Base-by-base conservation (phyloP, 2,329 filamentous ascomycete species). In the Botrytis deweyae region DNA sequence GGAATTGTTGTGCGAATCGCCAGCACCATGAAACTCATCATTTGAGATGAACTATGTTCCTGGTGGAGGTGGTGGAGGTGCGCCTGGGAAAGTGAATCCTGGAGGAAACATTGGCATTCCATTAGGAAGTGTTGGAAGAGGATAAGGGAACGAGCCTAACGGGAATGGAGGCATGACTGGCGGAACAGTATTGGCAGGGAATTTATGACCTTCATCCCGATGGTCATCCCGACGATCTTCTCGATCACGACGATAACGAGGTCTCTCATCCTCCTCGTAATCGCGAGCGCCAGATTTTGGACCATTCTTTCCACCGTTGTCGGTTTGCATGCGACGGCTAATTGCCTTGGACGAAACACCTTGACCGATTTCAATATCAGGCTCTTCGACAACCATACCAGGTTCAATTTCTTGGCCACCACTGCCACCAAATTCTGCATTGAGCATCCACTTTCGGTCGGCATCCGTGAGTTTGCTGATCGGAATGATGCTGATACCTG, bases 281-380 rank as follows among this genome's bases (percentile, higher is more conserved):
- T 80, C 79, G 18, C 80, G 79, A 72, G n/a, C 52, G n/a, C 73
- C 79, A 33, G 89, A 91, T 79, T 90, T 90, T 70, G 89, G 89
- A 4, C 90, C 89, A 79, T 90, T 88, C 78, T 86, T 86, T 52
- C 90, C 90, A 71, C 89, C 88, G 79, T 89, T 89, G 80, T 92
- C 90, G 12, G 89, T 92, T 82, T 90, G 88, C 88, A 91, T 91
- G 52, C 90, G 88, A 29, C 90, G 86, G 78, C 88, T 90, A 75
- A 92, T 91, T 58, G 90, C 94, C 86, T 99, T 99, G 62, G 94
- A 98, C 29, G 95, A 98, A 22, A 99, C 97, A 73, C 96, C 96
- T 29, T 95, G 95, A 71, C 96, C 96, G 74, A 99, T 99, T 83
- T 99, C 96, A 79, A 99, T 99, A 81, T 99, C 96, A 4, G 96